phyloP scores from a whole-genome alignment of 306 rosid species.

The Cicer chorassanicum region DNA sequence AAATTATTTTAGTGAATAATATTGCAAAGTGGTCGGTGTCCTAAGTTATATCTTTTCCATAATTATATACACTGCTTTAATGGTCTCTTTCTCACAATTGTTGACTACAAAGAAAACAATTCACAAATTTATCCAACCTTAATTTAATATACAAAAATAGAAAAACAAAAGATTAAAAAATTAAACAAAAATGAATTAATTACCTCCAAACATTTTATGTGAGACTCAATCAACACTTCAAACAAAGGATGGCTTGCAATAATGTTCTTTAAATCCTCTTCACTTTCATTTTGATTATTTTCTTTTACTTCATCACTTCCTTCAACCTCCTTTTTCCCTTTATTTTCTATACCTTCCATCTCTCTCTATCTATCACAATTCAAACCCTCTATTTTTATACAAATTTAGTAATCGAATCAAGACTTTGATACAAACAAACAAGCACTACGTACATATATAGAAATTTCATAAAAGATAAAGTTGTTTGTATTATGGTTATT shows the following conservation, averaged over 20 bases:
- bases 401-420: slow-evolving; percentile 27
- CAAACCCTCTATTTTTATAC: slow-evolving; percentile 1
- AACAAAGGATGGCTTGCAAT: slow-evolving; percentile 60
- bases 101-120: neutral
- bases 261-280: slow-evolving; percentile 54
- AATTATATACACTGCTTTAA: neutral
- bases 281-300: slow-evolving; percentile 2
- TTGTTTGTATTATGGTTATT: slow-evolving; percentile 45
- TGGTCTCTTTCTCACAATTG: slow-evolving; percentile 27
- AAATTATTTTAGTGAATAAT: neutral
- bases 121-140: no score
- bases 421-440: slow-evolving; percentile 21
- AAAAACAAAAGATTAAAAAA: neutral
- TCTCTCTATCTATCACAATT: slow-evolving; percentile 12
- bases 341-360: slow-evolving; percentile 44
- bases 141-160: no score
- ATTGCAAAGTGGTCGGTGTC: neutral
- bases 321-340: slow-evolving; percentile 19
- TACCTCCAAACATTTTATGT: slow-evolving; percentile 63
- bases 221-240: slow-evolving; percentile 58
- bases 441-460: slow-evolving; percentile 30
- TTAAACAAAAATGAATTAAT: neutral
- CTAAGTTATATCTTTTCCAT: slow-evolving; percentile 1
- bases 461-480: slow-evolving; percentile 31
- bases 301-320: slow-evolving; percentile 33